Evolutionary conservation across 768 basidiomycete species (phyloP).

Genomic region (Butyriboletus loyo): DNA sequence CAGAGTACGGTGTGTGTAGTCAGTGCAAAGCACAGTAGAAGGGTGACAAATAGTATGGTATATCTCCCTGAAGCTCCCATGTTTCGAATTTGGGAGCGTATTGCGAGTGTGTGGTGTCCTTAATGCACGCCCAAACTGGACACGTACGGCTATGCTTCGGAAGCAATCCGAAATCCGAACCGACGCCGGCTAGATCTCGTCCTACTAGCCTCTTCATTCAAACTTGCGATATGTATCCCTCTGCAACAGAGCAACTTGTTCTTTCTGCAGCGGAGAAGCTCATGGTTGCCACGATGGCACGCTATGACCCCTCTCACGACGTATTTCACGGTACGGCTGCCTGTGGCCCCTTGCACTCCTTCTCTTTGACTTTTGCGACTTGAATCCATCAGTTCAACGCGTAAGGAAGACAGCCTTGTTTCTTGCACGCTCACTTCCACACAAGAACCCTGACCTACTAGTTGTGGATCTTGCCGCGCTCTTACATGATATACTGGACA

Average conservation of each 20-base stretch:
- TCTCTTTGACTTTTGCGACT: constrained; percentile 2
- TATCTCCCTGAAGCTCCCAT: constrained; percentile 20
- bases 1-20: constrained; percentile 17
- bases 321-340: constrained; percentile 62
- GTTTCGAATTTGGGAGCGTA: constrained; percentile 1
- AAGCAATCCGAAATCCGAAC: constrained; percentile 26
- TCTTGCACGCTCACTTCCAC: constrained; percentile 51
- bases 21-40: constrained; percentile 38
- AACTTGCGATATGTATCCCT: constrained; percentile 46
- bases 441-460: constrained; percentile 60
- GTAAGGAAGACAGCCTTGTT: constrained; percentile 75
- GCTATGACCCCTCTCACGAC: constrained; percentile 82
- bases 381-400: constrained; percentile 61
- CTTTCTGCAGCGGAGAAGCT: constrained; percentile 61
- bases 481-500: constrained; percentile 84
- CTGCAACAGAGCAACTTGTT: constrained; percentile 45
- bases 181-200: neutral
- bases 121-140: neutral
- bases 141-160: constrained; percentile 1
- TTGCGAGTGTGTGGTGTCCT: neutral
- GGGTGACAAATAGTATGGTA: constrained; percentile 38
- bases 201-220: neutral
- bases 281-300: constrained; percentile 70
- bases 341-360: neutral
- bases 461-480: constrained; percentile 84